phyloP scores from a whole-genome alignment of 192 early-diverging fungal genomes.

The Rhizophagus clarus region DNA sequence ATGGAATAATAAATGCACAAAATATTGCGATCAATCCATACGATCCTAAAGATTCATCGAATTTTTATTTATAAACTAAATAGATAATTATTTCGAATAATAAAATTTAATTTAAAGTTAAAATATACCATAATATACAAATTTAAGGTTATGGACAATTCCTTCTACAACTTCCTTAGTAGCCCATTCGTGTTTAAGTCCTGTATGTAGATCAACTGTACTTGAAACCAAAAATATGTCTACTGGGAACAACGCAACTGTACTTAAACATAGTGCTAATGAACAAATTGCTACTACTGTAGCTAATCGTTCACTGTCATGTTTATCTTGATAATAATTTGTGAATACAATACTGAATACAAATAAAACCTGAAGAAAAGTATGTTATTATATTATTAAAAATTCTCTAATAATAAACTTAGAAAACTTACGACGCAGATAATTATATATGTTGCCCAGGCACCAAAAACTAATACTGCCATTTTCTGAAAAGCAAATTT shows the following conservation, averaged over 20 bases:
- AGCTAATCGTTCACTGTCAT: constrained; percentile 54
- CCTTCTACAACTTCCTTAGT: constrained; percentile 48
- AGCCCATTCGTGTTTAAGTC: constrained; percentile 60
- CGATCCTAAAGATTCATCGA: constrained; percentile 36
- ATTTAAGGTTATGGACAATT: constrained; percentile 42
- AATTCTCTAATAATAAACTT: background rate
- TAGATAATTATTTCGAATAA: background rate
- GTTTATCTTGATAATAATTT: constrained; percentile 52
- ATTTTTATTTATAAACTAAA: background rate
- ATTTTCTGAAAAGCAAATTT: background rate
- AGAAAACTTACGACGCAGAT: background rate
- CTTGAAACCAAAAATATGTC: constrained; percentile 64
- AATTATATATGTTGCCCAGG: background rate
- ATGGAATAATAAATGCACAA: constrained; percentile 55
- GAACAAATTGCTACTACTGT: constrained; percentile 51
- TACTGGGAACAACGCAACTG: constrained; percentile 54
- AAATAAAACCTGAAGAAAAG: constrained; percentile 40
- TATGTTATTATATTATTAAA: background rate
- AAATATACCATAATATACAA: constrained; percentile 53
- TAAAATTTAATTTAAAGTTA: background rate
- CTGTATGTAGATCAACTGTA: constrained; percentile 51
- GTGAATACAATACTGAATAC: constrained; percentile 52
- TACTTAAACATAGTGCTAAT: constrained; percentile 49
- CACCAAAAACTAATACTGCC: background rate
- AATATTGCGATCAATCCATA: constrained; percentile 54